Percentiles rank a stretch among this genome's conserved stretches.
Evolutionary conservation across 75 land plant species (phyloP).

Genomic region (Cryptomeria japonica): DNA sequence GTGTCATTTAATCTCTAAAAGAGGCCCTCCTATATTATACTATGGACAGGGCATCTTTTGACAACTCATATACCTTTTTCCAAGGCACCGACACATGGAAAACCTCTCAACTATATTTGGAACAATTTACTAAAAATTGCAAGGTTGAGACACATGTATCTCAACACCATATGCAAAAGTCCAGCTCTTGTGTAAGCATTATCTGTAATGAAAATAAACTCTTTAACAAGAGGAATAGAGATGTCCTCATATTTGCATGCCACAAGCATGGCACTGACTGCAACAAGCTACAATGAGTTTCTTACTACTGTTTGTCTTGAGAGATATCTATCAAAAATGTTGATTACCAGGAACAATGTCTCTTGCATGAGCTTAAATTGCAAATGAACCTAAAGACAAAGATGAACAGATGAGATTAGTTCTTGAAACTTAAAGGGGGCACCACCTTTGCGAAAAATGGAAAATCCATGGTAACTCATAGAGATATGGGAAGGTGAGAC

Average conservation of each 20-base stretch:
- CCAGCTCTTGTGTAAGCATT: constrained; percentile 35
- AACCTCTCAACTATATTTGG: too few relatives aligned
- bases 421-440: not conserved
- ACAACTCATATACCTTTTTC: too few relatives aligned
- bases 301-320: constrained; percentile 24
- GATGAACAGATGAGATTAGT: not conserved
- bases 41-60: too few relatives aligned
- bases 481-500: constrained; percentile 14
- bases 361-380: constrained; percentile 51
- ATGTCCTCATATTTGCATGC: constrained; percentile 53
- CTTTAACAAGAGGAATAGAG: constrained; percentile 32
- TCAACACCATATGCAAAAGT: constrained; percentile 36
- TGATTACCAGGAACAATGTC: constrained; percentile 36
- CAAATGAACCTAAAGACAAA: constrained; percentile 29
- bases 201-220: constrained; percentile 36
- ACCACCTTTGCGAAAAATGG: not conserved
- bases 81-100: too few relatives aligned
- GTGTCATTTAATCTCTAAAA: too few relatives aligned
- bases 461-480: not conserved
- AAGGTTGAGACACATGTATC: too few relatives aligned
- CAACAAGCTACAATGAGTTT: constrained; percentile 45
- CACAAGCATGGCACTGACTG: constrained; percentile 37
- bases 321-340: constrained; percentile 42
- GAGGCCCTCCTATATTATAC: too few relatives aligned
- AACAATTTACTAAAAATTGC: too few relatives aligned